A percentile compares a stretch with the other conserved stretches of the same genome.
These are phyloP conservation scores for Aspergillus wentii DNA, from an alignment of 495 filamentous ascomycete genomes.

Conservation along the genomic window DNA sequence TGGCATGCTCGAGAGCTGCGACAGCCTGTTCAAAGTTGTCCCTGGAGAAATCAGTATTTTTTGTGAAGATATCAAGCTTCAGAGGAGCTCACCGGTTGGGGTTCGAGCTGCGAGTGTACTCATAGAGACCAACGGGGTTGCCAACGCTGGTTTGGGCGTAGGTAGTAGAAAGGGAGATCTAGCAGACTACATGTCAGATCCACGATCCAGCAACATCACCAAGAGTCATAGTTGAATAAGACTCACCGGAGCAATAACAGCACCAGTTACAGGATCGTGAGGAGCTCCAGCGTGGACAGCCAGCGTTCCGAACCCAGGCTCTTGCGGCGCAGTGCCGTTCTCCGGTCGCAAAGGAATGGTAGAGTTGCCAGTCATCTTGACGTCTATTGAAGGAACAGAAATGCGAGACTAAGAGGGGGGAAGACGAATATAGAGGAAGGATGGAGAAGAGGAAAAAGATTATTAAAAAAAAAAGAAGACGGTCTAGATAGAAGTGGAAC, in stretches of 20 bases:
- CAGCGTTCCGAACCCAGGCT: conserved; percentile 79
- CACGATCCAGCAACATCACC: too few species aligned
- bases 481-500: too few species aligned
- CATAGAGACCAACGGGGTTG: conserved; percentile 76
- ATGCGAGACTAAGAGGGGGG: background rate
- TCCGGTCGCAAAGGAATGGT: conserved; percentile 18
- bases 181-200: too few species aligned
- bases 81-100: conserved; percentile 64
- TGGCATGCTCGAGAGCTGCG: conserved; percentile 86
- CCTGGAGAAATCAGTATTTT: conserved; percentile 25
- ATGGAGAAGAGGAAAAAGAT: too few species aligned
- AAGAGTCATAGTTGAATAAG: too few species aligned
- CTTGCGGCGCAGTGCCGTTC: conserved; percentile 31
- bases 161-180: conserved; percentile 94
- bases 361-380: conserved; percentile 14
- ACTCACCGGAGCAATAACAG: conserved; percentile 81
- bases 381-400: background rate
- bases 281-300: conserved; percentile 90
- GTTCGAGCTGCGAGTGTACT: conserved; percentile 89
- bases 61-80: background rate
- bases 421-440: too few species aligned
- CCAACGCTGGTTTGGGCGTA: conserved; percentile 84
- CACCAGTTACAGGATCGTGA: conserved; percentile 86
- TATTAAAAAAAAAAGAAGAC: too few species aligned
- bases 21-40: conserved; percentile 90